phyloP scores from a whole-genome alignment of 257 asterid genomes.

The Thymus quinquecostatus region DNA sequence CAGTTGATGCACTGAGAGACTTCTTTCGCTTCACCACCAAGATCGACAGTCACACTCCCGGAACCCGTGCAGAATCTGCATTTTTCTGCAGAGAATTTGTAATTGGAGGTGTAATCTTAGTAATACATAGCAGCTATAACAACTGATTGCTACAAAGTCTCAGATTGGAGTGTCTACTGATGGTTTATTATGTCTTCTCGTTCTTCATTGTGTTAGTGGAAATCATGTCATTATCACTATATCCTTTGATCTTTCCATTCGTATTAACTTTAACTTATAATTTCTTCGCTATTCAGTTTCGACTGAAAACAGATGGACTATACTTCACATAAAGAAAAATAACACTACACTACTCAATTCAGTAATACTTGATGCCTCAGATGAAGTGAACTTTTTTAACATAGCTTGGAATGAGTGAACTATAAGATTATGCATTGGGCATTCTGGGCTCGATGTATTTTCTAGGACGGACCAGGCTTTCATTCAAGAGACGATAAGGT shows the following conservation, averaged over 20 bases:
- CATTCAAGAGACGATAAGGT: background rate
- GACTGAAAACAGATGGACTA: background rate
- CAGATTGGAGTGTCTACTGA: background rate
- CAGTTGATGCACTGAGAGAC: slow-evolving; percentile 88
- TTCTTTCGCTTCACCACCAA: slow-evolving; percentile 81
- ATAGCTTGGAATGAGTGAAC: background rate
- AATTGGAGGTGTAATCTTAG: background rate
- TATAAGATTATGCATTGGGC: background rate
- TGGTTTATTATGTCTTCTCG: background rate
- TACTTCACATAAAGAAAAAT: background rate
- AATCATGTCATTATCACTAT: background rate
- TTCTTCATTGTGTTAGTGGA: background rate
- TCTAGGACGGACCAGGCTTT: background rate
- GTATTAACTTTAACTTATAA: background rate
- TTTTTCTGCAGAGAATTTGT: slow-evolving; percentile 54
- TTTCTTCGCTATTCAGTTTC: background rate
- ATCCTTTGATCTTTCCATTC: background rate
- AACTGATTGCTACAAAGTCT: background rate
- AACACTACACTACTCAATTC: background rate
- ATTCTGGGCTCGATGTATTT: background rate
- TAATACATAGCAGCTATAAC: background rate
- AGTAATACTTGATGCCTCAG: background rate
- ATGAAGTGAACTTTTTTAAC: background rate
- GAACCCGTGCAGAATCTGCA: slow-evolving; percentile 89
- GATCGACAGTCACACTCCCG: slow-evolving; percentile 77